Evolutionary conservation across 768 basidiomycete genomes (phyloP).

Genomic region (Lactarius hengduanensis): DNA sequence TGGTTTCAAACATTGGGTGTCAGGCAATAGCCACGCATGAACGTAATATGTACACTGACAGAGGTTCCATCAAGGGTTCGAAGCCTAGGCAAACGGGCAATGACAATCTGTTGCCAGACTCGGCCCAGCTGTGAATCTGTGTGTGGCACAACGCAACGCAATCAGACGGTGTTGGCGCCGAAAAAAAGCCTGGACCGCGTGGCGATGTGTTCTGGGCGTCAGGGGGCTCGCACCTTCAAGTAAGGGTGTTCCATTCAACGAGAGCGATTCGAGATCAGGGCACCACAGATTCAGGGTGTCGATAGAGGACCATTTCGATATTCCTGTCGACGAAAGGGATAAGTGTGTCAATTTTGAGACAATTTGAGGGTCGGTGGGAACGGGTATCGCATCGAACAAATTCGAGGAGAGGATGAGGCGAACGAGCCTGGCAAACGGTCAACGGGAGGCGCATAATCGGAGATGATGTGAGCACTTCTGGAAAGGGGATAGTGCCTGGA

Average conservation of each 20-base stretch:
- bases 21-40: slow-evolving; percentile 4
- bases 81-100: slow-evolving; percentile 69
- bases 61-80: slow-evolving; percentile 58
- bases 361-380: slow-evolving; percentile 34
- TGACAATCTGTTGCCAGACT: slow-evolving; percentile 55
- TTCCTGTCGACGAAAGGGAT: slow-evolving; percentile 58
- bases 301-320: slow-evolving; percentile 59
- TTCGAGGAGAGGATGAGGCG: slow-evolving; percentile 70
- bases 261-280: slow-evolving; percentile 60
- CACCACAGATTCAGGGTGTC: slow-evolving; percentile 69
- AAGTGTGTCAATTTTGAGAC: slow-evolving; percentile 52
- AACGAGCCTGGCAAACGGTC: slow-evolving; percentile 47
- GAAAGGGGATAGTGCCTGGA: slow-evolving; percentile 34
- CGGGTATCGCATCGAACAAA: slow-evolving; percentile 38
- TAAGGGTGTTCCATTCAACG: slow-evolving; percentile 63
- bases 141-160: neutral
- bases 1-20: slow-evolving; percentile 9
- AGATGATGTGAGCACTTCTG: slow-evolving; percentile 10
- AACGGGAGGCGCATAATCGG: slow-evolving; percentile 3
- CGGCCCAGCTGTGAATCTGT: slow-evolving; percentile 41
- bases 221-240: slow-evolving; percentile 45
- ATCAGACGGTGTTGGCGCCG: neutral
- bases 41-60: slow-evolving; percentile 42
- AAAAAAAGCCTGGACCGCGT: neutral
- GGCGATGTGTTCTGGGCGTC: neutral